Conservation (phyloP, 495 filamentous ascomycete genomes). For the Aspergillus heteromorphus region DNA sequence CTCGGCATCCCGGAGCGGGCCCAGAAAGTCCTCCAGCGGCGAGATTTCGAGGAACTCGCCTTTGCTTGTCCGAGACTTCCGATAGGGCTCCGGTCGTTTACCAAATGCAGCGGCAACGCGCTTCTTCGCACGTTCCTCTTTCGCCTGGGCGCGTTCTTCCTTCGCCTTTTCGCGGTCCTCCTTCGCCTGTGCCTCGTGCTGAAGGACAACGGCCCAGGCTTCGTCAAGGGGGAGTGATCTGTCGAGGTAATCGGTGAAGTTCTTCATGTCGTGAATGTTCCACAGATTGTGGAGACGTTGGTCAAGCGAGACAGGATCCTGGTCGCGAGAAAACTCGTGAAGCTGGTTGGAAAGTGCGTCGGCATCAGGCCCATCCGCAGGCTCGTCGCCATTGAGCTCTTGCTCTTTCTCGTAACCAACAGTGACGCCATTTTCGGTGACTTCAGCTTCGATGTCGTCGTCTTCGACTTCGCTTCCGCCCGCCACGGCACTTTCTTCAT, state of each 20-base stretch:
- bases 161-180: too few species aligned
- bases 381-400: slow-evolving; percentile 20
- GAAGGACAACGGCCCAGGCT: slow-evolving; percentile 30
- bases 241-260: slow-evolving; percentile 36
- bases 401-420: slow-evolving; percentile 20
- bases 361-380: slow-evolving; percentile 15
- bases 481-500: slow-evolving; percentile 7
- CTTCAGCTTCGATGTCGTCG: slow-evolving; percentile 17
- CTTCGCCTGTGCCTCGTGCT: slow-evolving; percentile 28
- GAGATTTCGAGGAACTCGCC: slow-evolving; percentile 45
- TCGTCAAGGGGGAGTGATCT: slow-evolving; percentile 21
- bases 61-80: slow-evolving; percentile 21
- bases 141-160: too few species aligned
- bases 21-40: slow-evolving; percentile 27
- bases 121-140: slow-evolving; percentile 34
- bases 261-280: slow-evolving; percentile 48
- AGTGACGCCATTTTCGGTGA: slow-evolving; percentile 14
- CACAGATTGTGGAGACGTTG: slow-evolving; percentile 57
- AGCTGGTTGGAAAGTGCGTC: slow-evolving; percentile 29
- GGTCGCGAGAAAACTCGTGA: slow-evolving; percentile 25
- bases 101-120: slow-evolving; percentile 40
- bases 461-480: slow-evolving; percentile 10
- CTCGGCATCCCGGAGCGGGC: slow-evolving; percentile 33
- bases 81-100: slow-evolving; percentile 42
- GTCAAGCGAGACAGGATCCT: slow-evolving; percentile 51